A percentile compares a stretch with the other conserved stretches of the same genome.
phyloP scores from a whole-genome alignment of 768 basidiomycete species.

The Suillus sp. region DNA sequence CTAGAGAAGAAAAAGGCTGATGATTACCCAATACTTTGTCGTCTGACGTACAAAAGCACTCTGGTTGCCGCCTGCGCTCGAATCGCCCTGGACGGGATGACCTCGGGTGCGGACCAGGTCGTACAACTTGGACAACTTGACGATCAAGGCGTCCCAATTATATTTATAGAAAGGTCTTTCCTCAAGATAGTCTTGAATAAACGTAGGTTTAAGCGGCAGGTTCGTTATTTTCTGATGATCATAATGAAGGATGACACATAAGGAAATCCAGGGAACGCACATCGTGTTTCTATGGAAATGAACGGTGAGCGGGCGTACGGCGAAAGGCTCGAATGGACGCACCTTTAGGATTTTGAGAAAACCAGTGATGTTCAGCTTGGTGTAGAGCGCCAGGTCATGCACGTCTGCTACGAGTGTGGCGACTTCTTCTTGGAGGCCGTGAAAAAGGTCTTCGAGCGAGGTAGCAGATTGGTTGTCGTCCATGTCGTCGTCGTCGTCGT shows the following conservation, averaged over 20 bases:
- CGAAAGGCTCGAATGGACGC: conserved; percentile 17
- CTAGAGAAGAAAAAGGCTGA: conserved; percentile 29
- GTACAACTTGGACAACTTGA: conserved; percentile 93
- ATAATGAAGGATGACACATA: conserved; percentile 5
- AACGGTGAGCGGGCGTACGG: conserved; percentile 10
- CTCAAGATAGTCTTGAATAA: conserved; percentile 90
- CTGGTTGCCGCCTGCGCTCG: too few relatives aligned
- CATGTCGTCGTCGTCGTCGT: conserved; percentile 48
- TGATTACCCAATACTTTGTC: conserved; percentile 86
- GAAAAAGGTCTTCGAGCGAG: conserved; percentile 84
- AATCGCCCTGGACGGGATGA: conserved; percentile 61
- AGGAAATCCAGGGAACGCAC: conserved; percentile 42
- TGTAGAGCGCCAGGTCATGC: conserved; percentile 88
- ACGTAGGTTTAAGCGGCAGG: conserved; percentile 77
- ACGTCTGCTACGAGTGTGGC: conserved; percentile 93
- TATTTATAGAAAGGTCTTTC: conserved; percentile 96
- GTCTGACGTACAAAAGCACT: too few relatives aligned
- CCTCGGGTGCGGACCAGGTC: conserved; percentile 95
- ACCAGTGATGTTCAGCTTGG: conserved; percentile 97
- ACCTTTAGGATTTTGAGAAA: conserved; percentile 99
- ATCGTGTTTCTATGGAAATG: conserved; percentile 79
- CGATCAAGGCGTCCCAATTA: conserved; percentile 94
- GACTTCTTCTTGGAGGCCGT: conserved; percentile 89
- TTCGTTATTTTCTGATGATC: conserved; percentile 85
- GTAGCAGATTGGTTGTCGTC: conserved; percentile 60